Evolutionary conservation across 805 yeast species (phyloP).

Genomic region (Ogataea minuta): DNA sequence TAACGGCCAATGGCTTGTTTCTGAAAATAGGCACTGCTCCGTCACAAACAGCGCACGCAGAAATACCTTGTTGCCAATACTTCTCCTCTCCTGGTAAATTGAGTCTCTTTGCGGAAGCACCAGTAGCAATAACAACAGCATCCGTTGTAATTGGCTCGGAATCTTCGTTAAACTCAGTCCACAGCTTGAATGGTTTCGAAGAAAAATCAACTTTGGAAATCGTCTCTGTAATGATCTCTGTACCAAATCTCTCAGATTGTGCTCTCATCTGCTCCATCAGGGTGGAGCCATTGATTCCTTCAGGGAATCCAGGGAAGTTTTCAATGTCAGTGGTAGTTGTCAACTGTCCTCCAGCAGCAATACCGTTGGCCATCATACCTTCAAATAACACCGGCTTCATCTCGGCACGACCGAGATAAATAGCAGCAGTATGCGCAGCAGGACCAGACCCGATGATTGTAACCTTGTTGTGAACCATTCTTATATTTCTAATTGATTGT

Average conservation of each 20-base stretch:
- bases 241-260: conserved; percentile 86
- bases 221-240: conserved; percentile 93
- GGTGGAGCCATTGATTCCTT: conserved; percentile 80
- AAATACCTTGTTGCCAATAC: conserved; percentile 99
- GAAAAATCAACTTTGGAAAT: conserved; percentile 88
- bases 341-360: conserved; percentile 98
- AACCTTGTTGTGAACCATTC: conserved; percentile 81
- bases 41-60: conserved; percentile 99
- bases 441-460: conserved; percentile 97
- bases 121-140: conserved; percentile 91
- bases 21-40: conserved; percentile 99
- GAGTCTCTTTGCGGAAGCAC: conserved; percentile 97
- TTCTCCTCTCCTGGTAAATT: conserved; percentile 93
- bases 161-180: conserved; percentile 96
- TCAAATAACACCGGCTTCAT: conserved; percentile 90
- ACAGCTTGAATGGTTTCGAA: conserved; percentile 87
- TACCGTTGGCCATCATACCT: conserved; percentile 95
- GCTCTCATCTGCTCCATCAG: conserved; percentile 93
- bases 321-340: conserved; percentile 99
- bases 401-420: conserved; percentile 95
- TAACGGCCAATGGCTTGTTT: conserved; percentile 94
- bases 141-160: conserved; percentile 89
- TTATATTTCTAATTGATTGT: conserved; percentile 21
- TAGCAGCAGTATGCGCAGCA: conserved; percentile 99
- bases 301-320: conserved; percentile 98